Evolutionary conservation across 352 stramenopile species (phyloP), one percentile per base, ranked within the genome.

Genomic region (Phytophthora sp.): DNA sequence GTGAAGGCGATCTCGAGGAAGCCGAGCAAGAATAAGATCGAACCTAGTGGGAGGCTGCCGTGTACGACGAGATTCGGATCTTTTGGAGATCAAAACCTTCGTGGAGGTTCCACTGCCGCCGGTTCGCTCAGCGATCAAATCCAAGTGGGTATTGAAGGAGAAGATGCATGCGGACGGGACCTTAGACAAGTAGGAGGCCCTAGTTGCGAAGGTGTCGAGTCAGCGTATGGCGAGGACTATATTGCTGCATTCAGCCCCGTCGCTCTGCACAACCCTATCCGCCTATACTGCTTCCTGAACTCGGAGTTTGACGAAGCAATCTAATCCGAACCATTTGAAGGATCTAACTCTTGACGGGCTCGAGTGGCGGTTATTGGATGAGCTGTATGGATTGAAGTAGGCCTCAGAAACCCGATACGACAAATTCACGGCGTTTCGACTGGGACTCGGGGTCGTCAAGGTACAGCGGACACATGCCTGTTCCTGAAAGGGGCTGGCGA

Each of bases 141-240:
- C n/a, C n/a, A n/a, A n/a, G n/a, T n/a, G n/a, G n/a, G n/a, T n/a
- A n/a, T n/a, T n/a, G n/a, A n/a, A n/a, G n/a, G n/a, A n/a, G 38
- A 52, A 20, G 51, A 41, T 27, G 39, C 23, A 11, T 36, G 57
- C 54, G 16, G 45, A 78, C 33, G 72, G 61, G 0, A 67, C 23
- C 0, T 23, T 83, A 11, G 57, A 76, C 49, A 79, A 79, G 26
- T 84, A 71, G 63, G 74, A 75, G 53, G 66, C 69, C 16, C 35
- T 84, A 15, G 73, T 81, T 3, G 60, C 58, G 1, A 74, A 57
- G 4, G 31, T 31, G 4, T 64, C 50, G 7, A 64, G 24, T 7
- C 57, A 64, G 16, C 57, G 57, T 64, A 36, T 33, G 44, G 57
- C 13, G 50, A 69, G 1, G 73, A 84, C 49, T 84, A 73, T 52